Conservation (phyloP, 306 rosid genomes). For the Herpetospermum pedunculosum region DNA sequence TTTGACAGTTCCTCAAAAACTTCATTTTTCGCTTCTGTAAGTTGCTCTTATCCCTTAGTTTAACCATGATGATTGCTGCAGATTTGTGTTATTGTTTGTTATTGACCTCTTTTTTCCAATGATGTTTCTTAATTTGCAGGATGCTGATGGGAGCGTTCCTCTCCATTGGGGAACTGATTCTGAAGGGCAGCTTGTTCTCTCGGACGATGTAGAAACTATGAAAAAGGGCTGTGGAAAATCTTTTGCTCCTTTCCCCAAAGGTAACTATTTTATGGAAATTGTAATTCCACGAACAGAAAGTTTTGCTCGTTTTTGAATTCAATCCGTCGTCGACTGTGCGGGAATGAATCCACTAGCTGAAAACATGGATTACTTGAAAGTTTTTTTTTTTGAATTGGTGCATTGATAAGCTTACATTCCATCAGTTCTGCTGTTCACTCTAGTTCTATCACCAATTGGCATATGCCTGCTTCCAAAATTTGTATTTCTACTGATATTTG, state of each 20-base stretch:
- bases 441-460: background rate
- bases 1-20: slow-evolving; percentile 58
- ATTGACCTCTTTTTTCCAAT: background rate
- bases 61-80: background rate
- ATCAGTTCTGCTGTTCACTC: background rate
- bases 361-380: background rate
- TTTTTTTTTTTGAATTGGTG: background rate
- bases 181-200: slow-evolving; percentile 70
- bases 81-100: background rate
- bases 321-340: background rate
- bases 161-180: slow-evolving; percentile 94
- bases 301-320: too few relatives aligned
- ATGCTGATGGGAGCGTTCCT: slow-evolving; percentile 78
- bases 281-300: too few relatives aligned
- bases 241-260: slow-evolving; percentile 90
- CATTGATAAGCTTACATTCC: background rate
- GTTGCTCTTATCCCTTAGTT: slow-evolving; percentile 18
- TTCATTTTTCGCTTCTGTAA: slow-evolving; percentile 58
- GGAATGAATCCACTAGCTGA: background rate
- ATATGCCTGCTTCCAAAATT: background rate
- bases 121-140: slow-evolving; percentile 22
- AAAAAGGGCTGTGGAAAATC: slow-evolving; percentile 83
- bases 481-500: background rate
- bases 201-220: slow-evolving; percentile 56
- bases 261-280: slow-evolving; percentile 25